Evolutionary conservation across 306 rosid species (phyloP).

Genomic region (Rubus parviflorus): DNA sequence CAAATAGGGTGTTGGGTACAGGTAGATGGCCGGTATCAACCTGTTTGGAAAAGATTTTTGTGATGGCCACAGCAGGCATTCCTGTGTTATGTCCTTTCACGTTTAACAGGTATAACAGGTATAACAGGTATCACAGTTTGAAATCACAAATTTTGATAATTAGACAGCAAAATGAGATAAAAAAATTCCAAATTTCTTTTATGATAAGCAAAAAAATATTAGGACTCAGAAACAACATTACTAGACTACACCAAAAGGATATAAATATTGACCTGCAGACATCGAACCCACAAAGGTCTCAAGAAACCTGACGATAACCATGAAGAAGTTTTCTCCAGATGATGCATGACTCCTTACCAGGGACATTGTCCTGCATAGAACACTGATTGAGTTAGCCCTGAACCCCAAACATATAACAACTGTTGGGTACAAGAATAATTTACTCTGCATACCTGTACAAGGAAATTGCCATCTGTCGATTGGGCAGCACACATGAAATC

Average conservation of each 20-base stretch:
- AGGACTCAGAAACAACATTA: constrained; percentile 1
- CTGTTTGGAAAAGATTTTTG: background rate
- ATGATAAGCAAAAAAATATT: background rate
- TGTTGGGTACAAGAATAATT: constrained; percentile 10
- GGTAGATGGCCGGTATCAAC: background rate
- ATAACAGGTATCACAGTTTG: background rate
- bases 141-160: background rate
- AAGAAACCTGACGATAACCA: constrained; percentile 85
- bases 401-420: constrained; percentile 23
- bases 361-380: constrained; percentile 79
- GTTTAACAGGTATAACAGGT: background rate
- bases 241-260: constrained; percentile 14
- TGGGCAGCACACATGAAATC: constrained; percentile 20
- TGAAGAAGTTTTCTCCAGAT: constrained; percentile 70
- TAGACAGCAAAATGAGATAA: background rate
- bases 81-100: background rate
- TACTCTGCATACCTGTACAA: constrained; percentile 74
- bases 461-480: constrained; percentile 91
- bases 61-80: background rate
- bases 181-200: background rate
- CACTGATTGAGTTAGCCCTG: constrained; percentile 25
- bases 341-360: constrained; percentile 58
- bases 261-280: constrained; percentile 74
- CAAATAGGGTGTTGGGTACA: background rate
- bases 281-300: constrained; percentile 97